phyloP scores from a whole-genome alignment of 495 filamentous ascomycete genomes.

The Penicillium tannophilum region DNA sequence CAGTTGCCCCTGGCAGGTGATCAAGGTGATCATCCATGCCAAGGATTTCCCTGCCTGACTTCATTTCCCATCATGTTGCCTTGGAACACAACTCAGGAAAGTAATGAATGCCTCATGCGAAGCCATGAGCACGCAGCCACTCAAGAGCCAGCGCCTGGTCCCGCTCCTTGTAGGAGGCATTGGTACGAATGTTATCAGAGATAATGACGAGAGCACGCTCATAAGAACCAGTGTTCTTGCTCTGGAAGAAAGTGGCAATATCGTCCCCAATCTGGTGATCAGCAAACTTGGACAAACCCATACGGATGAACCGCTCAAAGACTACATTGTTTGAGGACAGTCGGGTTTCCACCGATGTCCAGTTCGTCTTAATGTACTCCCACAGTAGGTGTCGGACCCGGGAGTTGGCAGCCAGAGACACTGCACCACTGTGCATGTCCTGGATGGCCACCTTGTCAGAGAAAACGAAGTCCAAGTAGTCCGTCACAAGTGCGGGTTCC shows the following conservation, averaged over 20 bases:
- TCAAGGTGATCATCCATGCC: conserved; percentile 12
- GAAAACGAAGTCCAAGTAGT: conserved; percentile 78
- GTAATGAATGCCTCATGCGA: conserved; percentile 38
- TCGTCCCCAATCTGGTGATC: conserved; percentile 68
- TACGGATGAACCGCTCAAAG: conserved; percentile 81
- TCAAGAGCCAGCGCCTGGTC: conserved; percentile 68
- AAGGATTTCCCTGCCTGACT: background rate
- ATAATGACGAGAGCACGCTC: conserved; percentile 78
- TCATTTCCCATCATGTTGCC: background rate
- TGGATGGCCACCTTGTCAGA: conserved; percentile 74
- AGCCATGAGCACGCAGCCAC: conserved; percentile 69
- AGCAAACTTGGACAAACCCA: conserved; percentile 75
- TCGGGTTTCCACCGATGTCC: conserved; percentile 64
- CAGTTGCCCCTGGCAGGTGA: conserved; percentile 20
- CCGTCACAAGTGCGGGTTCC: conserved; percentile 64
- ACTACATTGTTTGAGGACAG: conserved; percentile 81
- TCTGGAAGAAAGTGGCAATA: conserved; percentile 80
- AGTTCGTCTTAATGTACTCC: conserved; percentile 82
- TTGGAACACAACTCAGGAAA: background rate
- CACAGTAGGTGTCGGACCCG: conserved; percentile 71
- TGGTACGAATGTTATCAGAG: conserved; percentile 75
- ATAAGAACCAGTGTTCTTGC: conserved; percentile 78
- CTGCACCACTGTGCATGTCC: conserved; percentile 81
- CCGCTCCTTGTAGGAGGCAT: conserved; percentile 74
- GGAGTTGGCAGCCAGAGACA: conserved; percentile 70